A percentile compares a stretch with the other conserved stretches of the same genome.
These are phyloP conservation scores for Pestalotiopsis sp. DNA, from an alignment of 2,329 filamentous ascomycete genomes.

Conservation along the genomic window DNA sequence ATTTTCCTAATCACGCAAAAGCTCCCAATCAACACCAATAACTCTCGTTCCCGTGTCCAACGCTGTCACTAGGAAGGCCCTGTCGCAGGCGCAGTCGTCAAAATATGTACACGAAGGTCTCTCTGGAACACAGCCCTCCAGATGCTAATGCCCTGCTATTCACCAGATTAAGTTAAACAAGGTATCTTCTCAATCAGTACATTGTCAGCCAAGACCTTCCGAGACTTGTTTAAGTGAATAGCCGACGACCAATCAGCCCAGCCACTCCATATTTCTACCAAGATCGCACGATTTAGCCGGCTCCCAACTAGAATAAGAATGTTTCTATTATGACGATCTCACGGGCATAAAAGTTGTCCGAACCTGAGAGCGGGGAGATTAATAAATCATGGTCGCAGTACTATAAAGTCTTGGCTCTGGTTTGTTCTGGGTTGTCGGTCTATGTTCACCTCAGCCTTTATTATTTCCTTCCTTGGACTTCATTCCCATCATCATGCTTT, in stretches of 20 bases:
- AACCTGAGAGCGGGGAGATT: background rate
- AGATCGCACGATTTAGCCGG: background rate
- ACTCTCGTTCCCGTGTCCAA: no score
- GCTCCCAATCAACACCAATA: no score
- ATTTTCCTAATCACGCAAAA: no score
- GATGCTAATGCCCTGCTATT: no score
- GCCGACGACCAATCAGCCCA: background rate
- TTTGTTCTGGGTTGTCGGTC: background rate
- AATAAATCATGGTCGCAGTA: background rate
- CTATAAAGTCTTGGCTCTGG: conserved; percentile 2
- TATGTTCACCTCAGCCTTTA: background rate
- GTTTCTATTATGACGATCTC: background rate
- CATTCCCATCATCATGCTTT: background rate
- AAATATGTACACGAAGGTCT: no score
- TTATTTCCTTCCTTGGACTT: background rate
- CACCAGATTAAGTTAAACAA: no score
- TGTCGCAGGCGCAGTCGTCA: no score
- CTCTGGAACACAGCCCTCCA: no score
- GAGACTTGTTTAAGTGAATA: background rate
- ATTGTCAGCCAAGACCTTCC: background rate
- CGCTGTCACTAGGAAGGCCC: no score
- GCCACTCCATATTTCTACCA: background rate
- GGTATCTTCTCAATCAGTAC: no score
- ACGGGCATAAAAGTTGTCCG: background rate
- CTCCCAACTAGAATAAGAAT: background rate